These are phyloP conservation scores for Penicillium corylophilum DNA, from an alignment of 2,329 filamentous ascomycete species.

Conservation along the genomic window DNA sequence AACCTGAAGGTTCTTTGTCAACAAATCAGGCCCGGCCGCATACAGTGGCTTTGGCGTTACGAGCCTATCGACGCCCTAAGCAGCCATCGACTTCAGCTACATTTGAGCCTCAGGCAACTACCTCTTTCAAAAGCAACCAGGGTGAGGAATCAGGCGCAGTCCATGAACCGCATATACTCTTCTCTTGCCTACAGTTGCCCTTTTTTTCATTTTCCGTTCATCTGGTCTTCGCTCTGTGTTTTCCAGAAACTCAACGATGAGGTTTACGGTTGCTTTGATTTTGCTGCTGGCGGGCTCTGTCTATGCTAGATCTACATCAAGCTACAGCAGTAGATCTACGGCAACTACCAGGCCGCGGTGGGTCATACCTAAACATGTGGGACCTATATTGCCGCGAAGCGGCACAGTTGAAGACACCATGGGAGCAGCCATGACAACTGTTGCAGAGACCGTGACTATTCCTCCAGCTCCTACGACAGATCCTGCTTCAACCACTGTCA, in stretches of 20 bases:
- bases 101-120: neutral
- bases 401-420: no score
- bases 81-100: neutral
- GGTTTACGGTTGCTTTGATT: conserved; percentile 3
- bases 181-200: neutral
- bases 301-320: neutral
- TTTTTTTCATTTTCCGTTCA: conserved; percentile 1
- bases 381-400: neutral
- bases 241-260: conserved; percentile 10
- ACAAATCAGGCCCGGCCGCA: neutral
- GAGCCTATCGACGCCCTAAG: neutral
- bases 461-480: no score
- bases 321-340: neutral
- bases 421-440: neutral
- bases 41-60: neutral
- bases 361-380: neutral
- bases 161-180: neutral
- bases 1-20: neutral
- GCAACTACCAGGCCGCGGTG: neutral
- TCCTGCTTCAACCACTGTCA: no score
- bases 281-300: conserved; percentile 12
- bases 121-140: neutral
- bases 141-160: no score
- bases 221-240: neutral
- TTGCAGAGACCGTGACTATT: neutral